Base-by-base conservation (phyloP, 169 alveolate genomes). In the Cardiosporidium cionae region DNA sequence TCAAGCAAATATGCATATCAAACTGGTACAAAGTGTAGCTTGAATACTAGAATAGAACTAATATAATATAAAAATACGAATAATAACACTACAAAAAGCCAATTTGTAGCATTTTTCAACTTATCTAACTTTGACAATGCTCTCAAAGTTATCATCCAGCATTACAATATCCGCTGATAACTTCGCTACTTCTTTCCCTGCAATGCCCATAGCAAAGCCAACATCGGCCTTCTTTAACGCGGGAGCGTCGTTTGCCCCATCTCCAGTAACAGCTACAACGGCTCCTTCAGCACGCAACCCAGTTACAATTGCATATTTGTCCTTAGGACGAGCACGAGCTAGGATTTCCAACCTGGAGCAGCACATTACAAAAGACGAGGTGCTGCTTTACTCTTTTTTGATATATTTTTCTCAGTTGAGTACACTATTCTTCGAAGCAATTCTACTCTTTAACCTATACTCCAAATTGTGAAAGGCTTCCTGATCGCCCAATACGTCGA, bases 231-330 rank as follows among this genome's bases (percentile, higher is more conserved):
- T 88, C 72, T 83, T 86, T 22, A 92, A 79, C 32, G 96, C 96
- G 66, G 97, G 97, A 7, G 91, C 94, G 84, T 92, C 97, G 77
- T 90, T 89, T 7, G 94, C 86, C 58, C 94, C 94, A 80, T 90
- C 95, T 27, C 97, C 97, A 22, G 97, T 90, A 0, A 90, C 97
- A 33, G 95, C 97, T 0, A 92, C 95, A 36, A 91, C 90, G 31
- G 80, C 3, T 6, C 72, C 72, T 63, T 3, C 7, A 3, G 27
- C 25, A 35, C 7, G 27, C 44, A 65, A 63, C 72, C 86, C 89
- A 25, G 79, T 73, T 34, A 87, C 92, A 7, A 84, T 74, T 64
- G 88, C 68, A 79, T 87, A 89, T 75, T 92, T 92, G 65, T 92
- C 95, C 52, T 86, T 92, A 5, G 97, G 95, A 22, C 82, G 77